Evolutionary conservation across 148 eudicot species (phyloP), one percentile per base, ranked within the genome.

Genomic region (Rhododendron ferrugineum): DNA sequence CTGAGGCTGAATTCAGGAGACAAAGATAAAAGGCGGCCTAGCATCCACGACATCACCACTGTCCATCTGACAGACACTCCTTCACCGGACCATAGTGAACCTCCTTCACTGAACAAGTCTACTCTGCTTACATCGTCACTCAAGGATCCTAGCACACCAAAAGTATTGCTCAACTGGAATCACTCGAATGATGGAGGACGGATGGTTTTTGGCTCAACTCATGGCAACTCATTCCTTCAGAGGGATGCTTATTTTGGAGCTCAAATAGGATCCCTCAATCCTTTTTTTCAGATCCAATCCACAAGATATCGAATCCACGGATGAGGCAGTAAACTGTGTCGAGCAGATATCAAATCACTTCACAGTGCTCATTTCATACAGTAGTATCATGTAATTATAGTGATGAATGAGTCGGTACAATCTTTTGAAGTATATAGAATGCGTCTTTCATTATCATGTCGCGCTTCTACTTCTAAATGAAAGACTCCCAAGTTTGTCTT

Each of bases 21-120:
- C 9, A 96, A 95, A 82, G 99, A 94, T 58, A 96, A 96, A 85
- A 90, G 94, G 80, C 85, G 99, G 79, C 94, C 99, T 3, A 96
- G 99, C 92, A 96, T 96, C 83, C 99, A 96, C 30, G 98, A 96
- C 84, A 96, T 96, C 85, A 96, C 98, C 0, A 95, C 95, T 14
- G 91, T 89, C 85, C 91, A 92, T 90, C 85, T 92, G 34, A 58
- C 89, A 5, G 20, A 46, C 52, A 77, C 30, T n/a, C 11, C 3
- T 46, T 49, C 54, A 78, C 52, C 34, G 36, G 56, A n/a, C 34
- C 9, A 54, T 10, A 15, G 66, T 42, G 85, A 83, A 70, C 70
- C 76, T 70, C 42, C 87, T 14, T 36, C 88, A 13, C 28, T 85
- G n/a, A 36, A 37, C 78, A 74, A 37, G 47, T 20, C 47, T 7